Percentiles rank a stretch among this genome's conserved stretches.
phyloP scores from a whole-genome alignment of 306 rosid species.

The Ceratonia siliqua region DNA sequence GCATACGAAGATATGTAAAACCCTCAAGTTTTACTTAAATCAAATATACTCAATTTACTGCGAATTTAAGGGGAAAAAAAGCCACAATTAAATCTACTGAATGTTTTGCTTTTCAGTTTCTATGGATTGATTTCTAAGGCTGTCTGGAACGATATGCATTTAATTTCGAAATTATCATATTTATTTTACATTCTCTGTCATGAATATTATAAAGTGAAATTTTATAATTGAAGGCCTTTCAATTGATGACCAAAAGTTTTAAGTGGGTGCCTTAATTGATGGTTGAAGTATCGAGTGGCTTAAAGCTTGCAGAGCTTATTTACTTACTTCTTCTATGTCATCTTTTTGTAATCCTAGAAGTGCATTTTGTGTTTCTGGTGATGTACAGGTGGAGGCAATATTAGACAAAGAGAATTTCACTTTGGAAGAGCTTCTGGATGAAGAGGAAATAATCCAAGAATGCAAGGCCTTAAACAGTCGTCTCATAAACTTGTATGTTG shows the following conservation, averaged over 20 bases:
- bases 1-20: slow-evolving; percentile 9
- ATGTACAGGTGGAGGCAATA: slow-evolving; percentile 80
- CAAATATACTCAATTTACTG: background rate
- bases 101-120: background rate
- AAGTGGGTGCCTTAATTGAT: background rate
- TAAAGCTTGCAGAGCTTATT: background rate
- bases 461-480: slow-evolving; percentile 99
- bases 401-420: slow-evolving; percentile 93
- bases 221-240: slow-evolving; percentile 18
- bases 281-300: slow-evolving; percentile 18
- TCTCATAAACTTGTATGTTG: slow-evolving; percentile 81
- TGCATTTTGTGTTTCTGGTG: slow-evolving; percentile 14
- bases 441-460: slow-evolving; percentile 98
- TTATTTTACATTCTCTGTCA: background rate
- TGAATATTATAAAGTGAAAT: background rate
- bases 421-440: slow-evolving; percentile 95
- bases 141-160: slow-evolving; percentile 14
- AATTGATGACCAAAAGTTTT: slow-evolving; percentile 2
- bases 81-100: background rate
- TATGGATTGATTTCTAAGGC: slow-evolving; percentile 19
- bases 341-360: background rate
- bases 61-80: background rate
- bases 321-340: background rate
- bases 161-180: background rate
- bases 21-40: background rate